Conservation (phyloP, 345 rosid genomes). For the Ricinus communis region DNA sequence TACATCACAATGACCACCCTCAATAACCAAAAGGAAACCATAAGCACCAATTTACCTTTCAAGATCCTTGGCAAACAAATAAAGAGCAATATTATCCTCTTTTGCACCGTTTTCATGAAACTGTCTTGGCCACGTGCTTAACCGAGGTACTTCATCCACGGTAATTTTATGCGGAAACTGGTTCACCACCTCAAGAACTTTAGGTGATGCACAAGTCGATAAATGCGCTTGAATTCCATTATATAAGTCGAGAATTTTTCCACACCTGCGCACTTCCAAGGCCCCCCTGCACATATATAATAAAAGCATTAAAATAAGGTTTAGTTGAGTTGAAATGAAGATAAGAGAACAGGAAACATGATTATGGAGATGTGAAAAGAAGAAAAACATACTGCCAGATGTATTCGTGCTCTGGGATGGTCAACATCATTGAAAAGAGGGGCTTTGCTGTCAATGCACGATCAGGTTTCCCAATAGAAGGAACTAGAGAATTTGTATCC, state of each 20-base stretch:
- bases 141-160: conserved; percentile 79
- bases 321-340: neutral
- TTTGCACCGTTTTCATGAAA: conserved; percentile 65
- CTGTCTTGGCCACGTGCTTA: conserved; percentile 80
- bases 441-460: conserved; percentile 33
- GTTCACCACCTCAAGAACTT: conserved; percentile 32
- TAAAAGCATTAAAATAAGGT: conserved; percentile 11
- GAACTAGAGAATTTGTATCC: no score
- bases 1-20: conserved; percentile 6
- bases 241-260: conserved; percentile 42
- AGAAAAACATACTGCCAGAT: conserved; percentile 83
- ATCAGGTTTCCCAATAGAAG: conserved; percentile 7
- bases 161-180: conserved; percentile 47
- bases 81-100: conserved; percentile 90
- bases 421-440: conserved; percentile 38
- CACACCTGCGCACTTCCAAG: conserved; percentile 61
- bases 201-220: conserved; percentile 34
- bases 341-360: neutral
- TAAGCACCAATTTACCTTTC: conserved; percentile 53
- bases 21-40: neutral
- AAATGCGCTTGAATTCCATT: conserved; percentile 68
- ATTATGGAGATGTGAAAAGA: conserved; percentile 4
- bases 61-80: conserved; percentile 88
- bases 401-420: conserved; percentile 76
- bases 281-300: conserved; percentile 58